Evolutionary conservation across 2,329 filamentous ascomycete genomes (phyloP).

Genomic region (Colletotrichum sansevieriae): DNA sequence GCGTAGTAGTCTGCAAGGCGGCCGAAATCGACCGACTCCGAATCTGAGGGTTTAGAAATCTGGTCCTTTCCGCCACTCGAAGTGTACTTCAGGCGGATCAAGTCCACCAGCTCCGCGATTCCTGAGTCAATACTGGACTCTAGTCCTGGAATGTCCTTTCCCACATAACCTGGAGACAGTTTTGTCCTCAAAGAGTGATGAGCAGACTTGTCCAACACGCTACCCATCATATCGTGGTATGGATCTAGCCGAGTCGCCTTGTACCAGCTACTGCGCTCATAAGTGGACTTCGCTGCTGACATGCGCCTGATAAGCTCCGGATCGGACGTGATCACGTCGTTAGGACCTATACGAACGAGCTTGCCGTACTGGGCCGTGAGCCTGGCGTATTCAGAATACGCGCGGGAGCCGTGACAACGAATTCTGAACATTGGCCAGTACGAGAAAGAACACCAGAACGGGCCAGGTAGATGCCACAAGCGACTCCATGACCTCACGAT

Average conservation of each 20-base stretch:
- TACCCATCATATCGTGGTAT: conserved; percentile 44
- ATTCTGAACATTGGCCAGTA: conserved; percentile 30
- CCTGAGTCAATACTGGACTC: conserved; percentile 38
- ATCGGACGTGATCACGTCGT: conserved; percentile 56
- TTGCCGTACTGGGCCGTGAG: conserved; percentile 24
- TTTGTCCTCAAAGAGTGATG: conserved; percentile 41
- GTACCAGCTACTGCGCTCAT: conserved; percentile 59
- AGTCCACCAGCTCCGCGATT: conserved; percentile 30
- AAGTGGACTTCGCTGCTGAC: conserved; percentile 52
- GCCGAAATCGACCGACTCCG: conserved; percentile 39
- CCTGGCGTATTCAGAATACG: conserved; percentile 13
- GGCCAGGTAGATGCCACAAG: conserved; percentile 24
- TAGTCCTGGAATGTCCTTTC: conserved; percentile 41
- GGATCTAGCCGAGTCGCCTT: conserved; percentile 64
- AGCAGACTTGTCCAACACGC: conserved; percentile 40
- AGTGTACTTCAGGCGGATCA: conserved; percentile 30
- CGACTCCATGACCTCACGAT: conserved; percentile 22
- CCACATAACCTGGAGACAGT: conserved; percentile 38
- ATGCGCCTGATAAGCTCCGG: conserved; percentile 54
- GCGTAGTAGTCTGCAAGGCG: conserved; percentile 40
- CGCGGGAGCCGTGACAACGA: conserved; percentile 8
- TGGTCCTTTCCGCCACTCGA: neutral
- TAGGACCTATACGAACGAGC: conserved; percentile 58
- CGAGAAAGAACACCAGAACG: conserved; percentile 10
- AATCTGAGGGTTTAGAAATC: neutral